Evolutionary conservation across 2,329 filamentous ascomycete species (phyloP), one percentile per base, ranked within the genome.

Genomic region (Sarocladium brachiariae): DNA sequence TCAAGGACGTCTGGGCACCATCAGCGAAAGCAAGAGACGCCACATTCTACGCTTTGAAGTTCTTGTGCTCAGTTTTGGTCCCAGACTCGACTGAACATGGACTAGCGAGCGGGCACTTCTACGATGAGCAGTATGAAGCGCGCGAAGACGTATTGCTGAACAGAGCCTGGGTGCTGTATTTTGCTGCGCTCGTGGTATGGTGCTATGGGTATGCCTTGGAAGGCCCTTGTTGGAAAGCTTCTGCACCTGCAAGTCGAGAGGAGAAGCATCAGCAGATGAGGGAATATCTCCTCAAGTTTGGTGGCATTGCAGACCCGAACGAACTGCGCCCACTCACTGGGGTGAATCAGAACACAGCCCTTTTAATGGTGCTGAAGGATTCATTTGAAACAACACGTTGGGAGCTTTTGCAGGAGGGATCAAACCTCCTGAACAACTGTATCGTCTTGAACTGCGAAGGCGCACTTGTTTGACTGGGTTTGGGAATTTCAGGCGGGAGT

Each of bases 131-230:
- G 6, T 99, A 97, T 65, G 85, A 83, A 16, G 89, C 91, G 1
- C 81, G 89, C 18, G 87, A 96, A 59, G 93, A 99, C 60, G 87
- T 90, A 50, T 76, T 96, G 2, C 77, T 97, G 53, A 95, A 97
- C 61, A 78, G 93, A 14, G 89, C 92, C 0, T 99, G 93, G 92
- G 90, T 96, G 10, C 74, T 97, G 49, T 99, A 96, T 68, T 95
- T 96, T 63, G 89, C 93, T 1, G 84, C 85, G 0, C 76, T 99
- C 13, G 89, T 96, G 19, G 87, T 97, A 1, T 99, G 93, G 93
- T 89, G 84, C 53, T 99, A 97, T 61, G 92, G 91, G 2, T 96
- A 84, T 63, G 90, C 92, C 0, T 73, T 95, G 18, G 93, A 97
- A 58, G 93, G 93, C 0, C 80, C 89, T 0, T 80, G 87, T 52